phyloP scores from a whole-genome alignment of 495 filamentous ascomycete genomes.

The Delitschia confertaspora region DNA sequence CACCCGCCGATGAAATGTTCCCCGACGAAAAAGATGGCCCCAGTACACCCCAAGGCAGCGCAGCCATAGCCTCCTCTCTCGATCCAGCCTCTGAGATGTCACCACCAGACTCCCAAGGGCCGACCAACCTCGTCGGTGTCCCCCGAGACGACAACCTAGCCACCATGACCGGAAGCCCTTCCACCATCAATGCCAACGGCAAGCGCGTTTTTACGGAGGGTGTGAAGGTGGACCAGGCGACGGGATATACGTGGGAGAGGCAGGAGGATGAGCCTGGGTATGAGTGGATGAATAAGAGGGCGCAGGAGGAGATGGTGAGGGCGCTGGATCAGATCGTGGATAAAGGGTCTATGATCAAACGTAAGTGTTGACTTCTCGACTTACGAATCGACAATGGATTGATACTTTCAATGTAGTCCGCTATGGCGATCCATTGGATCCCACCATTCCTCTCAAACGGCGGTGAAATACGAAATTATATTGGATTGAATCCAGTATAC shows the following conservation, averaged over 20 bases:
- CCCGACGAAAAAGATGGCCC: conserved; percentile 26
- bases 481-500: too few species aligned
- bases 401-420: conserved; percentile 2
- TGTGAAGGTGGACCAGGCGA: conserved; percentile 18
- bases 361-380: conserved; percentile 23
- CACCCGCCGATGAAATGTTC: conserved; percentile 32
- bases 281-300: conserved; percentile 47
- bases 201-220: conserved; percentile 19
- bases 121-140: conserved; percentile 10
- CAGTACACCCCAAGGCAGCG: conserved; percentile 13
- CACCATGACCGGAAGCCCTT: conserved; percentile 9
- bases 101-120: conserved; percentile 46
- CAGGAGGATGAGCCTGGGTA: conserved; percentile 41
- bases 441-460: conserved; percentile 8
- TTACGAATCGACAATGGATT: background rate
- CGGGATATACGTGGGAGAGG: conserved; percentile 34
- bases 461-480: too few species aligned
- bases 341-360: conserved; percentile 29
- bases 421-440: conserved; percentile 24
- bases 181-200: conserved; percentile 31
- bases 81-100: conserved; percentile 40
- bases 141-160: conserved; percentile 11
- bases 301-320: conserved; percentile 31
- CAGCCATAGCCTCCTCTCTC: conserved; percentile 1
- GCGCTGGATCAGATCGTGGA: conserved; percentile 33